Conservation (phyloP, 805 yeast genomes). For the Candida hungchunana region DNA sequence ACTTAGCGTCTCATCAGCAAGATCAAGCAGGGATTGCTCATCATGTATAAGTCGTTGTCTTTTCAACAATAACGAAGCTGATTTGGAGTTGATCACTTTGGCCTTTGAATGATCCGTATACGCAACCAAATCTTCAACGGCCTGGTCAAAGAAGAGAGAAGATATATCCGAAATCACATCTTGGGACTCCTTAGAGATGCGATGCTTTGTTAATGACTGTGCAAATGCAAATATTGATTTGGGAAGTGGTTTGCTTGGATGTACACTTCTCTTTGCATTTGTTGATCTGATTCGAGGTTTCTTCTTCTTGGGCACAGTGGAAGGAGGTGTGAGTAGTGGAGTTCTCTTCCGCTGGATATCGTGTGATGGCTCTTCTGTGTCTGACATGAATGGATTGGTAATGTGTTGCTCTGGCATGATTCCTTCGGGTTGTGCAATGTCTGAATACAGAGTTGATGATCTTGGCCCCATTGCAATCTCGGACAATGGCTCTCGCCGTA, state of each 20-base stretch:
- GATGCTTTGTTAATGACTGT: constrained; percentile 10
- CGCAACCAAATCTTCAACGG: constrained; percentile 26
- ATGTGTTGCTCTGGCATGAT: constrained; percentile 18
- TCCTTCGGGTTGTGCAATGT: constrained; percentile 27
- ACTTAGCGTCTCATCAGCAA: constrained; percentile 29
- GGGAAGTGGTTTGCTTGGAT: constrained; percentile 4
- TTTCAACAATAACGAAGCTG: constrained; percentile 27
- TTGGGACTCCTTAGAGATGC: constrained; percentile 20
- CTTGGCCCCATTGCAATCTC: constrained; percentile 4
- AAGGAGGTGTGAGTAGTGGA: not conserved
- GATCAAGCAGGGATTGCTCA: constrained; percentile 17
- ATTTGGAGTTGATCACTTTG: constrained; percentile 24
- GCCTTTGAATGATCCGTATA: constrained; percentile 31
- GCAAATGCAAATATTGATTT: constrained; percentile 9
- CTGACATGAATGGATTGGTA: constrained; percentile 9
- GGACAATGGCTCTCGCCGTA: constrained; percentile 2
- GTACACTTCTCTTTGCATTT: not conserved
- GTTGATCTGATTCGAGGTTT: not conserved
- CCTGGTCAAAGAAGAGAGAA: constrained; percentile 27
- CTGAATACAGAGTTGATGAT: constrained; percentile 16
- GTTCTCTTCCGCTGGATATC: not conserved
- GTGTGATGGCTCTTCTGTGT: not conserved
- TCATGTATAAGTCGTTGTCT: constrained; percentile 27
- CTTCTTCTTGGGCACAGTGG: not conserved
- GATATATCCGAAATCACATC: constrained; percentile 25